Conservation (phyloP, 768 basidiomycete species). For the Pleurotus citrinopileatus region DNA sequence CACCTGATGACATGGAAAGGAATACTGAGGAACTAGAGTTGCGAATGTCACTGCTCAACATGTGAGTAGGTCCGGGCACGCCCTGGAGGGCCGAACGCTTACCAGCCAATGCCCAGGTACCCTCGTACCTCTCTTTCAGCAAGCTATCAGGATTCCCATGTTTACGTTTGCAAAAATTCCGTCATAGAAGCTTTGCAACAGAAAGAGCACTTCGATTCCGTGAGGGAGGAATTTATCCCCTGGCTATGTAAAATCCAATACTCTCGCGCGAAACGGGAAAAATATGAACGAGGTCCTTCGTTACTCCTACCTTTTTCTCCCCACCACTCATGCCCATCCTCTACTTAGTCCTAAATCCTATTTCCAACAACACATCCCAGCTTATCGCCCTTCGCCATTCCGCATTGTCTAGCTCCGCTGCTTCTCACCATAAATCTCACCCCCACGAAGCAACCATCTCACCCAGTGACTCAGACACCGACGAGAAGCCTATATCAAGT, state of each 20-base stretch:
- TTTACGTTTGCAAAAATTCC: constrained; percentile 80
- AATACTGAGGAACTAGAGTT: constrained; percentile 72
- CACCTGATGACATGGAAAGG: constrained; percentile 62
- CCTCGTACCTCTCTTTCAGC: constrained; percentile 69
- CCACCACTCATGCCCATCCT: neutral
- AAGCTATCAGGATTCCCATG: constrained; percentile 79
- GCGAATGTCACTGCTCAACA: constrained; percentile 69
- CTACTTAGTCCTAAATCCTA: constrained; percentile 42
- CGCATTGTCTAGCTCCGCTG: constrained; percentile 31
- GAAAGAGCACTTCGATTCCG: constrained; percentile 72
- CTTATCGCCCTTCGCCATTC: constrained; percentile 58
- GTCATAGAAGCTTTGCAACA: constrained; percentile 70
- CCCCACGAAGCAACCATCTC: neutral
- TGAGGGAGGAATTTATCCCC: constrained; percentile 88
- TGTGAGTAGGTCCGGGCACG: constrained; percentile 35
- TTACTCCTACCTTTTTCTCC: neutral
- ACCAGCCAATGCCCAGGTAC: constrained; percentile 42
- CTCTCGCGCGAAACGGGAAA: constrained; percentile 53
- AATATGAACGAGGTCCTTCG: constrained; percentile 54
- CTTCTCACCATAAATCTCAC: neutral
- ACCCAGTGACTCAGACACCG: constrained; percentile 28
- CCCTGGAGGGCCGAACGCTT: neutral
- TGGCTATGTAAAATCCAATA: constrained; percentile 91
- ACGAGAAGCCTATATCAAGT: constrained; percentile 34
- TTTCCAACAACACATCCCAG: constrained; percentile 43